Base-by-base conservation (phyloP, 1,284 basidiomycete genomes). In the Malassezia sp. region DNA sequence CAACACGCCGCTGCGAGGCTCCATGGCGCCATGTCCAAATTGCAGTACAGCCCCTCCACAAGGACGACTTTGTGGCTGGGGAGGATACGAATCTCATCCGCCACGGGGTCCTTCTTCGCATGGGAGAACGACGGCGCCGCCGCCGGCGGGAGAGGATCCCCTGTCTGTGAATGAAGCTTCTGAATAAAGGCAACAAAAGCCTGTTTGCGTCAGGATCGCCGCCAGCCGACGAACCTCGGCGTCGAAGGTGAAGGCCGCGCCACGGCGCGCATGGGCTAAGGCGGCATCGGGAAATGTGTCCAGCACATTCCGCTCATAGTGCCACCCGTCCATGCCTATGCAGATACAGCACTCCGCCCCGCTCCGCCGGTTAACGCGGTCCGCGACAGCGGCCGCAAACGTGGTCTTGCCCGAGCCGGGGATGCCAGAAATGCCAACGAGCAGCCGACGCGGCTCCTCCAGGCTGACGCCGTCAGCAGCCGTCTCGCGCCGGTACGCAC, bases 241-340 rank as follows among this genome's bases (percentile, higher is more conserved):
- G 38, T 70, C 61, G 46, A 68, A 70, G 0, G 67, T 70, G 49
- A 61, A 70, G 12, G 60, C 60, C 2, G 67, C 60, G 3, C 67
- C 67, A 14, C 67, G 49, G 5, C 60, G 53, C 17, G 56, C 63
- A n/a, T 57, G 53, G 9, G 65, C 65, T 14, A 51, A 22, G 21
- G 54, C 22, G 75, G 49, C 74, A 67, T 71, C 83, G 77, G 34
- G 84, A 76, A 67, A 83, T 75, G 14, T 78, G 74, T 40, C 83
- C 76, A 49, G 80, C 76, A 49, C 81, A 69, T 57, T 60, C 7
- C 74, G 62, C 7, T 73, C 57, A 35, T 67, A 66, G 69, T 90
- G 85, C 85, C 85, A 90, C 11, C 86, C 87, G 63, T 90, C 86
- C 45, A 87, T 75, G 5, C 82, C 79, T 9, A 89, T 76, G 17